These are phyloP conservation scores for Eremochloa ophiuroides DNA, from an alignment of 176 grass and related monocot genomes.

Conservation along the genomic window DNA sequence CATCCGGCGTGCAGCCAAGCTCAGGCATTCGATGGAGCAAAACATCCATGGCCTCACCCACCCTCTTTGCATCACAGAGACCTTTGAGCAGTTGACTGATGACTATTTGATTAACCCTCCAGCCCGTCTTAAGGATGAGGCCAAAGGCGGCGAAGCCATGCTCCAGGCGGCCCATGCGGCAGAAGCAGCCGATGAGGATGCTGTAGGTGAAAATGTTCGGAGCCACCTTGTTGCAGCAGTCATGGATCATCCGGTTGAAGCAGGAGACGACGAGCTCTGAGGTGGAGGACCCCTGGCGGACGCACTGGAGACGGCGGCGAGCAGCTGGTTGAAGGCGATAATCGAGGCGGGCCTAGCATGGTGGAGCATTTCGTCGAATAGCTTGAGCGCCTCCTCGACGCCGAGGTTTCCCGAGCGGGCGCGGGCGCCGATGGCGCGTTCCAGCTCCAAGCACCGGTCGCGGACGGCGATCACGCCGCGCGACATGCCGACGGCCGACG, in stretches of 20 bases:
- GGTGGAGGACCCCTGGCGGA: not conserved
- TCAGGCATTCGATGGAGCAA: slow-evolving; percentile 16
- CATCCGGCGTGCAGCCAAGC: slow-evolving; percentile 3
- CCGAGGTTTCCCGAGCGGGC: not conserved
- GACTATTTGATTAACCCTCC: not conserved
- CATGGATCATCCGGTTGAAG: not conserved
- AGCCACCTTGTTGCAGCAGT: not conserved
- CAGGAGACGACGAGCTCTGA: not conserved
- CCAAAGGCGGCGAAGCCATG: not conserved
- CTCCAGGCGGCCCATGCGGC: not conserved
- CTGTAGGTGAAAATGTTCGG: not conserved
- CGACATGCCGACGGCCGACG: too few species aligned
- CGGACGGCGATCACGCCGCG: not conserved
- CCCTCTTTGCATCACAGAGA: slow-evolving; percentile 20
- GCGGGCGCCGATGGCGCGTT: not conserved
- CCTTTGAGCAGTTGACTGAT: not conserved
- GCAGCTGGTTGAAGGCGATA: not conserved
- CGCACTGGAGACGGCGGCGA: not conserved
- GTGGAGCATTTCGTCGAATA: not conserved
- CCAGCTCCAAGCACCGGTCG: not conserved
- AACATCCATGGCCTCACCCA: not conserved
- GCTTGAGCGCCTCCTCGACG: not conserved
- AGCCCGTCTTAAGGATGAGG: not conserved
- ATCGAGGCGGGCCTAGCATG: not conserved
- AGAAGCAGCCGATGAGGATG: not conserved